A percentile compares a stretch with the other conserved stretches of the same genome.
Conservation (phyloP, 2,329 filamentous ascomycete genomes). For the Botrytis fragariae region DNA sequence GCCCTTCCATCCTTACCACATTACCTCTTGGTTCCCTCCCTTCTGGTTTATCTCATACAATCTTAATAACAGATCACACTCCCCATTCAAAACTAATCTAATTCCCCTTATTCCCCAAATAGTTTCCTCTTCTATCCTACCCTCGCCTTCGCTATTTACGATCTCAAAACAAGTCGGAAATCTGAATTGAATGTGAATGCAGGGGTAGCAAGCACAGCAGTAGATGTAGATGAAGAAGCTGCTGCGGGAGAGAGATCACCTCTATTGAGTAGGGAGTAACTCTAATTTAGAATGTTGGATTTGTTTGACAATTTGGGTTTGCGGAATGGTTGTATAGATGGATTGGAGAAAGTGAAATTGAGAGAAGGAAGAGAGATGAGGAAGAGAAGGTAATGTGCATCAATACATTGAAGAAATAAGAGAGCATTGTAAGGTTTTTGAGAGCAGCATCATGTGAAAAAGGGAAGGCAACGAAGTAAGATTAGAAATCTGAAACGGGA, state of each 20-base stretch:
- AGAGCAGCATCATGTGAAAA: background rate
- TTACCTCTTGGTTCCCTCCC: background rate
- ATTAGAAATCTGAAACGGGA: background rate
- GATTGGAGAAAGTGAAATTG: background rate
- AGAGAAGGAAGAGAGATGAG: background rate
- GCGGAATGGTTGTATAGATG: background rate
- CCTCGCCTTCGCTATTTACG: background rate
- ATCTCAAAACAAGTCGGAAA: background rate
- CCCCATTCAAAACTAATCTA: background rate
- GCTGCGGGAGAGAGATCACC: background rate
- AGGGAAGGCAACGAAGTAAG: background rate
- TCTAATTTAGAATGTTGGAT: background rate
- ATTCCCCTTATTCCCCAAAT: background rate
- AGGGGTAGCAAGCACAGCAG: background rate
- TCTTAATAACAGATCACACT: background rate
- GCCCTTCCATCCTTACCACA: fast-evolving
- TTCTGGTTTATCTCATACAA: background rate
- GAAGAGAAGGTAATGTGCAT: background rate
- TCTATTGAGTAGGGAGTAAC: background rate
- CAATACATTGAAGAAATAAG: background rate
- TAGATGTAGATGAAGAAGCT: background rate
- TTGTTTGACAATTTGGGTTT: background rate
- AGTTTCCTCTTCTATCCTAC: background rate
- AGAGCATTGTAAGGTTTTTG: background rate
- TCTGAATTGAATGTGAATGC: background rate